Evolutionary conservation across 441 rosid genomes (phyloP), one percentile per base, ranked within the genome.

Genomic region (Manihot esculenta): DNA sequence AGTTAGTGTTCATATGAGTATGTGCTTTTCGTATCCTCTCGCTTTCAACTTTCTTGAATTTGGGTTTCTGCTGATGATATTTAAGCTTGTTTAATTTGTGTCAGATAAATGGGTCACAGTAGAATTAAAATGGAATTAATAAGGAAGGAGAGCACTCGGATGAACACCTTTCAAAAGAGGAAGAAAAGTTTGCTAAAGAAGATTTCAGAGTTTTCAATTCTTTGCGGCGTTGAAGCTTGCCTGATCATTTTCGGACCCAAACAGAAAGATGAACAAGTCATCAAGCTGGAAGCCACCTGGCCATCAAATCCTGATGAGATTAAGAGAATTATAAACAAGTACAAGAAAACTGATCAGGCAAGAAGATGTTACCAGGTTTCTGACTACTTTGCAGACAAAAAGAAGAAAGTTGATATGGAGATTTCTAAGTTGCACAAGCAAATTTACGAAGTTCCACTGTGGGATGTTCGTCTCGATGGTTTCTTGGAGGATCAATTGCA

Each of bases 111-210:
- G 78, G 48, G 71, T 11, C 71, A 35, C 2, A 65, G 12, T 20
- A 58, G 76, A 55, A 33, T 38, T 6, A 47, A 63, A 41, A 23
- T 69, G 68, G 67, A 71, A 35, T 56, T 59, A 33, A 54, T 76
- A 50, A 75, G 70, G 58, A 84, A 79, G 62, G 83, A 85, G 2
- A 80, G 72, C 57, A 68, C 75, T 30, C 83, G 93, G 27, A 80
- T 78, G 64, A 71, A 73, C 4, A 84, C 88, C 3, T 88, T 76
- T 71, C 77, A 79, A 58, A 89, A 89, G 80, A 80, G 94, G 44
- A 86, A 82, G 77, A 79, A 71, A 15, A 87, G 86, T 66, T 68
- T 91, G 69, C 20, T 86, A 44, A 91, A 89, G 69, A 91, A 91
- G 77, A 72, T 83, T 53, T 64, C 68, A 0, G 90, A 89, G 63